These are phyloP conservation scores for Blastomyces percursus DNA, from an alignment of 2,329 filamentous ascomycete species.

Conservation along the genomic window DNA sequence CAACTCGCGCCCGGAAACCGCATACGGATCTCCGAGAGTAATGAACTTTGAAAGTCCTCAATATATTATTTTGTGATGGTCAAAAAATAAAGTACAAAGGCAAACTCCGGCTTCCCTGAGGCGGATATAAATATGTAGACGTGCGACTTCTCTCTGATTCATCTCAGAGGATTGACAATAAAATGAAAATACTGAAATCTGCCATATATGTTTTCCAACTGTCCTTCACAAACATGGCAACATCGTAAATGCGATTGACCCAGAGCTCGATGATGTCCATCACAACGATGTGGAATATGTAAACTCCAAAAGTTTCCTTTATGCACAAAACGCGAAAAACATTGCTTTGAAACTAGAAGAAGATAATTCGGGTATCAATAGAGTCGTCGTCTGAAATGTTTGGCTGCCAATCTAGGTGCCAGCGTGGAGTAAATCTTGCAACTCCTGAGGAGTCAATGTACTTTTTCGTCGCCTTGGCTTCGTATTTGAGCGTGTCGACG, in stretches of 20 bases:
- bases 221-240: background rate
- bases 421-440: constrained; percentile 3
- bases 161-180: background rate
- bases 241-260: background rate
- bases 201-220: background rate
- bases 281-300: background rate
- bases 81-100: background rate
- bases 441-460: constrained; percentile 10
- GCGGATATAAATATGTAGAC: background rate
- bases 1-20: background rate
- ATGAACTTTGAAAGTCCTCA: background rate
- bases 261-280: background rate
- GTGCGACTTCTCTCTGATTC: background rate
- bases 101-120: background rate
- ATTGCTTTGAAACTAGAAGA: background rate
- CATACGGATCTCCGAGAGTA: background rate
- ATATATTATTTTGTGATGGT: background rate
- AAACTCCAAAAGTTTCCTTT: background rate
- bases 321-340: background rate
- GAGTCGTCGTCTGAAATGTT: background rate
- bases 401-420: background rate
- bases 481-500: constrained; percentile 21
- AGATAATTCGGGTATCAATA: background rate
- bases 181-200: background rate
- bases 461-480: constrained; percentile 20